Percentiles rank a stretch among this genome's conserved stretches.
phyloP scores from a whole-genome alignment of 1,139 yeast genomes.

The Pneumocystis murina region DNA sequence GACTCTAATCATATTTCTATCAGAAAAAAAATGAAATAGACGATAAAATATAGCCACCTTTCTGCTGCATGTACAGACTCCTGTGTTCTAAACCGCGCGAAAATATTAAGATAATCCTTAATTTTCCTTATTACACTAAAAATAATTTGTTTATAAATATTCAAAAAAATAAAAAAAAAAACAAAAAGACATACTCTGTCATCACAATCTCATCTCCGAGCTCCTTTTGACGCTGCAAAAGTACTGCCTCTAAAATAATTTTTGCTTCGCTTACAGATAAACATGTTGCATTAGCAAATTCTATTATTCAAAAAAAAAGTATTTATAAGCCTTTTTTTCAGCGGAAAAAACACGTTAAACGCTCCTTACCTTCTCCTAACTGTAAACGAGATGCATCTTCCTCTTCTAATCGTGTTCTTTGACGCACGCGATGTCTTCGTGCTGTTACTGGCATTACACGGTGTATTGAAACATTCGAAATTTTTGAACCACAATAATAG shows the following conservation, averaged over 20 bases:
- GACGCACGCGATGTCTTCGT: neutral
- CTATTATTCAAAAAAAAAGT: neutral
- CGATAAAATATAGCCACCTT: slow-evolving; percentile 39
- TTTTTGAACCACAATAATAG: neutral
- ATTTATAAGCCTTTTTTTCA: neutral
- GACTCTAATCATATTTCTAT: slow-evolving; percentile 5
- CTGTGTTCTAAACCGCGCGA: slow-evolving; percentile 80
- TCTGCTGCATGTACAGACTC: slow-evolving; percentile 87
- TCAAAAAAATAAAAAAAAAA: neutral
- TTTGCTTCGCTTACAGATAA: slow-evolving; percentile 14
- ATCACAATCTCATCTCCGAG: slow-evolving; percentile 11
- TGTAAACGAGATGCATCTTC: slow-evolving; percentile 12
- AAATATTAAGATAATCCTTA: slow-evolving; percentile 67
- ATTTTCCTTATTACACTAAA: slow-evolving; percentile 71
- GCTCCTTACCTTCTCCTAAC: slow-evolving; percentile 3
- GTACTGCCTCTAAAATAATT: slow-evolving; percentile 12
- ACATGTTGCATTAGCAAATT: slow-evolving; percentile 11
- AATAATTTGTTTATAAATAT: neutral
- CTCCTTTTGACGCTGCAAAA: slow-evolving; percentile 7
- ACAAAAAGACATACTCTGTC: slow-evolving; percentile 10
- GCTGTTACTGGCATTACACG: neutral
- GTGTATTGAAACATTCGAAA: no score
- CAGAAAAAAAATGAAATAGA: slow-evolving; percentile 31
- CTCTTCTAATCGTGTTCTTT: slow-evolving; percentile 5
- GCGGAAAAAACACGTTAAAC: neutral